Evolutionary conservation across 2,329 filamentous ascomycete species (phyloP).

Genomic region (Trematosphaeria pertusa): DNA sequence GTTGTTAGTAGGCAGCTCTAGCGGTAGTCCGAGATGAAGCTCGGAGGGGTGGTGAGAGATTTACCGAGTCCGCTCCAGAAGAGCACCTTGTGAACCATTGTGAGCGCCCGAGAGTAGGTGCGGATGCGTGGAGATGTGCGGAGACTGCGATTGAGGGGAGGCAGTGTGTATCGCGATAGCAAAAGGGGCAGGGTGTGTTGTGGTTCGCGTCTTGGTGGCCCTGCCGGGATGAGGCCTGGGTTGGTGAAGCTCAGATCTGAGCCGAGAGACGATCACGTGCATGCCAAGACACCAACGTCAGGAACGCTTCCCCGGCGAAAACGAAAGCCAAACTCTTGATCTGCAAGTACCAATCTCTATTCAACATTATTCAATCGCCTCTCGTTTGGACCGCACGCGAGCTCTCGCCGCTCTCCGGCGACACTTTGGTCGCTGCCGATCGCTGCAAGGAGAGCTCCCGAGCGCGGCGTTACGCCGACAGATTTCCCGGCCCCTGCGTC

Average conservation of each 20-base stretch:
- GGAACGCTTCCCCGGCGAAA: no score
- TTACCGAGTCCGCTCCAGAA: slow-evolving; percentile 94
- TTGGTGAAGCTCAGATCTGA: slow-evolving; percentile 25
- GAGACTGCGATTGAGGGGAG: slow-evolving; percentile 22
- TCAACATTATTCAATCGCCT: no score
- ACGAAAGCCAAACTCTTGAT: no score
- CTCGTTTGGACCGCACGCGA: not conserved
- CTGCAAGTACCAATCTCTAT: no score
- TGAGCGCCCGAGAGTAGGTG: slow-evolving; percentile 21
- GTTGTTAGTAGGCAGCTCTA: slow-evolving; percentile 29
- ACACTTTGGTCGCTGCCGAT: not conserved
- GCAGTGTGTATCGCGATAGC: slow-evolving; percentile 19
- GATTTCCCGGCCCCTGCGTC: not conserved
- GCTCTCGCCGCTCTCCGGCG: not conserved
- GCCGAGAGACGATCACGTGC: slow-evolving; percentile 22
- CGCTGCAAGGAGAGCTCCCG: not conserved
- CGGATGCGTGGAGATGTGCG: slow-evolving; percentile 11
- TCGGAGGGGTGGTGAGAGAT: slow-evolving; percentile 41
- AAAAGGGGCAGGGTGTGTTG: slow-evolving; percentile 14
- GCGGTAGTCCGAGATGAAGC: slow-evolving; percentile 4
- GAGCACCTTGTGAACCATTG: slow-evolving; percentile 66
- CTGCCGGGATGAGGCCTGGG: slow-evolving; percentile 24
- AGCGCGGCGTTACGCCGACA: no score
- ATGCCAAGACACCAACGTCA: slow-evolving; percentile 21
- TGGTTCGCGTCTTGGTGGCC: slow-evolving; percentile 30